phyloP scores from a whole-genome alignment of 2,329 filamentous ascomycete genomes.

The Sclerotinia sclerotiorum region DNA sequence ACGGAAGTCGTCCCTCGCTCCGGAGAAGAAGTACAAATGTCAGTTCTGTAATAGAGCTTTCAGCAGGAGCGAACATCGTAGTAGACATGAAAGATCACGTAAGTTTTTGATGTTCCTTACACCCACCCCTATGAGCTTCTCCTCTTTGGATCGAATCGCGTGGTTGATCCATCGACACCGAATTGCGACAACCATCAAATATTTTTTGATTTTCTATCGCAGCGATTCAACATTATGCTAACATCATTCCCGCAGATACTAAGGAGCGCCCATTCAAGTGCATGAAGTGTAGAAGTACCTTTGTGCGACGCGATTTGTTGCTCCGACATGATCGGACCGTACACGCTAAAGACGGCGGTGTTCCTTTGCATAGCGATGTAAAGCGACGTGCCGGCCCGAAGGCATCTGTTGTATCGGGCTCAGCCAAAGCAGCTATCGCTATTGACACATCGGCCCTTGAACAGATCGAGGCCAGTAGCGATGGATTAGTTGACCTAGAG shows the following conservation, averaged over 20 bases:
- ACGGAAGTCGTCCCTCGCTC: conserved; percentile 73
- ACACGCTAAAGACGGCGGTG: conserved; percentile 95
- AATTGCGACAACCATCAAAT: conserved; percentile 9
- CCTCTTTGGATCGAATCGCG: conserved; percentile 28
- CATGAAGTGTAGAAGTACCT: conserved; percentile 96
- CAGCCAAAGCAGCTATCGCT: conserved; percentile 75
- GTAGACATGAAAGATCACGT: conserved; percentile 96
- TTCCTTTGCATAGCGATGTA: conserved; percentile 89
- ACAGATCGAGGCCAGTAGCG: conserved; percentile 87
- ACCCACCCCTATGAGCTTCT: conserved; percentile 23
- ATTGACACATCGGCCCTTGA: conserved; percentile 85
- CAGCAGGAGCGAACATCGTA: conserved; percentile 94
- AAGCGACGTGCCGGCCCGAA: conserved; percentile 79
- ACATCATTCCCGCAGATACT: conserved; percentile 64
- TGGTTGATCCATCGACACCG: conserved; percentile 16
- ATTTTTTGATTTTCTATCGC: neutral
- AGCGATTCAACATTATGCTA: conserved; percentile 21
- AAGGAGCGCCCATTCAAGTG: conserved; percentile 99
- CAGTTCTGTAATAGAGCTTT: conserved; percentile 98
- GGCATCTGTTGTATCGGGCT: conserved; percentile 59
- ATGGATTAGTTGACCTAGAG: conserved; percentile 92
- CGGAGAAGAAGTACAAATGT: conserved; percentile 99
- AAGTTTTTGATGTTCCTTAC: conserved; percentile 53
- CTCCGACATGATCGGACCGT: conserved; percentile 97
- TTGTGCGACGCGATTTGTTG: conserved; percentile 93